These are phyloP conservation scores for Monosporascus sp. DNA, from an alignment of 2,329 filamentous ascomycete species.

Conservation along the genomic window DNA sequence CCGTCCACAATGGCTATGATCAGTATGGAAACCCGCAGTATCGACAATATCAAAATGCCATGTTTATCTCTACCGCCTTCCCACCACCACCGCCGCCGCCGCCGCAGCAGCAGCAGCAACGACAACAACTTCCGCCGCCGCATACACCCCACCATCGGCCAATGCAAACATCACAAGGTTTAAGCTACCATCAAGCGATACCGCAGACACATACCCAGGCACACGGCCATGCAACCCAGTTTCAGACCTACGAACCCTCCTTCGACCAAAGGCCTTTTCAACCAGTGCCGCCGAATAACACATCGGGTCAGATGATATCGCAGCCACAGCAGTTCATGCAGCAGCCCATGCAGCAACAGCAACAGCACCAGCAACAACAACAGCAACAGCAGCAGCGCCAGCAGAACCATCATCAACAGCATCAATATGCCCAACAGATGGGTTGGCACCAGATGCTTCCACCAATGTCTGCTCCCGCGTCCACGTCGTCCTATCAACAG, in stretches of 20 bases:
- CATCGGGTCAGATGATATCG: slow-evolving; percentile 16
- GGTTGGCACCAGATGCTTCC: slow-evolving; percentile 22
- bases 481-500: slow-evolving; percentile 36
- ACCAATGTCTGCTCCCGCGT: slow-evolving; percentile 16
- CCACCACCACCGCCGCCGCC: slow-evolving; percentile 1
- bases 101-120: slow-evolving; percentile 8
- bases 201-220: slow-evolving; percentile 15
- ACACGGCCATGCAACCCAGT: slow-evolving; percentile 22
- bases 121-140: slow-evolving; percentile 20
- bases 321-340: slow-evolving; percentile 29
- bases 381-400: slow-evolving; percentile 13
- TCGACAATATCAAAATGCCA: slow-evolving; percentile 15
- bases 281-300: slow-evolving; percentile 13
- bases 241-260: slow-evolving; percentile 23
- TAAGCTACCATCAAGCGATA: slow-evolving; percentile 16
- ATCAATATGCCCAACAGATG: slow-evolving; percentile 14
- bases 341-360: slow-evolving; percentile 31
- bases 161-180: slow-evolving; percentile 23
- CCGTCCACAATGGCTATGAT: slow-evolving; percentile 18
- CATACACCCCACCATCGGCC: slow-evolving; percentile 11
- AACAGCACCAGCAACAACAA: slow-evolving; percentile 27
- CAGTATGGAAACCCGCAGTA: slow-evolving; percentile 21
- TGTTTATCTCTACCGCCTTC: slow-evolving; percentile 10
- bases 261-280: slow-evolving; percentile 22
- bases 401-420: slow-evolving; percentile 7